Evolutionary conservation across 164 flowering plant species (phyloP).

Genomic region (Annona cherimola): DNA sequence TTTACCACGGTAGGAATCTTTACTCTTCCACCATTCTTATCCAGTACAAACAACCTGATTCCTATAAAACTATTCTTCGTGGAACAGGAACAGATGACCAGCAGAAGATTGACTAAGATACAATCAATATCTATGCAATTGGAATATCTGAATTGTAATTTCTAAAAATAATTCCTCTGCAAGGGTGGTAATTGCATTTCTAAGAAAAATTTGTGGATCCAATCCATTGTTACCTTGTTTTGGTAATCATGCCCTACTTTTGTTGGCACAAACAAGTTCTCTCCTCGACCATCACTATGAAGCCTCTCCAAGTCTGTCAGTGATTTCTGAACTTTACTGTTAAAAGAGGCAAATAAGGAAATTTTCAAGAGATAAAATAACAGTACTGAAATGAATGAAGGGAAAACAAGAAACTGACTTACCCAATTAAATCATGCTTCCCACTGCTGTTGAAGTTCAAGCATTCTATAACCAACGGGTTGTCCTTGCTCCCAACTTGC

Average conservation of each 20-base stretch:
- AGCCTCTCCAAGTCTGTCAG: constrained; percentile 56
- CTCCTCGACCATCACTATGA: constrained; percentile 43
- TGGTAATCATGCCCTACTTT: constrained; percentile 39
- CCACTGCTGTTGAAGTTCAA: constrained; percentile 83
- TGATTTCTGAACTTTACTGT: constrained; percentile 73
- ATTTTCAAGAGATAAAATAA: not conserved
- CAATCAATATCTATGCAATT: too few relatives aligned
- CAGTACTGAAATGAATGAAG: not conserved
- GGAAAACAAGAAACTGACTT: constrained; percentile 8
- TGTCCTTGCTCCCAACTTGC: constrained; percentile 80
- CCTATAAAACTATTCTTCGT: not conserved
- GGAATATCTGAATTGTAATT: not conserved
- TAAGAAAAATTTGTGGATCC: not conserved
- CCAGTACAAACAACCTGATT: not conserved
- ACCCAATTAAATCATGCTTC: constrained; percentile 79
- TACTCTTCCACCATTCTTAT: not conserved
- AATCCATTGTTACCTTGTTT: constrained; percentile 48
- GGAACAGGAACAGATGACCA: not conserved
- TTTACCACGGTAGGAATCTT: not conserved
- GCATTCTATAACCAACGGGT: constrained; percentile 78
- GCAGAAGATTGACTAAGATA: not conserved
- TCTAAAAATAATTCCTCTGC: not conserved
- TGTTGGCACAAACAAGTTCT: constrained; percentile 48
- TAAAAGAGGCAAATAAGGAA: not conserved
- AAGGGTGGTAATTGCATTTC: not conserved